phyloP scores from a whole-genome alignment of 805 yeast species.

The Suhomyces tanzawaensis region DNA sequence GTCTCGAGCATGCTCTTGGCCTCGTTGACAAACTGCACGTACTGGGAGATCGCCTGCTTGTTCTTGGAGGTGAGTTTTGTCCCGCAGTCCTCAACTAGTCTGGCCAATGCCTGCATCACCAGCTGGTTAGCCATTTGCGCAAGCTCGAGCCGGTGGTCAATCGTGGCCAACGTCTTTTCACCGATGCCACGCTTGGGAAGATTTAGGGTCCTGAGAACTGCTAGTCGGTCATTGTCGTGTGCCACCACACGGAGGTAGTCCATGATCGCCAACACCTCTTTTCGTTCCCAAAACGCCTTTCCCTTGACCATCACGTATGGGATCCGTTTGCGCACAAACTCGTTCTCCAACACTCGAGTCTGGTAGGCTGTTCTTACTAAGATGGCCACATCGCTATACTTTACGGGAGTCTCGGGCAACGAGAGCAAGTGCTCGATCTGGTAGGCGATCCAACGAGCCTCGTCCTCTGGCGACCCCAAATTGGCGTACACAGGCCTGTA shows the following conservation, averaged over 20 bases:
- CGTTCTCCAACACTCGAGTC: constrained; percentile 63
- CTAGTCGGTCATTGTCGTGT: constrained; percentile 57
- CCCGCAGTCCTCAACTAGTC: constrained; percentile 3
- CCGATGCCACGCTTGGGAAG: constrained; percentile 73
- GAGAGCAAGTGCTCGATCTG: constrained; percentile 51
- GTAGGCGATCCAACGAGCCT: constrained; percentile 56
- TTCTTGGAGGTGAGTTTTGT: constrained; percentile 14
- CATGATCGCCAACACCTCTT: constrained; percentile 61
- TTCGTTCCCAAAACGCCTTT: constrained; percentile 73
- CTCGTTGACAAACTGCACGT: constrained; percentile 24
- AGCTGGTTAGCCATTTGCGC: constrained; percentile 1
- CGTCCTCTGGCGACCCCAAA: constrained; percentile 44
- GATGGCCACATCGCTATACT: constrained; percentile 65
- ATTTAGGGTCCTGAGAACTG: constrained; percentile 56
- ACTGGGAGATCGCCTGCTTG: constrained; percentile 18
- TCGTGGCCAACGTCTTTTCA: constrained; percentile 40
- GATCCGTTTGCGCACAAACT: constrained; percentile 50
- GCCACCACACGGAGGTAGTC: constrained; percentile 64
- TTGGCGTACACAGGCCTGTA: constrained; percentile 48
- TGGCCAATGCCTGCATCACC: constrained; percentile 11
- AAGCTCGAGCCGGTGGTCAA: constrained; percentile 18
- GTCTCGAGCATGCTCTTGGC: constrained; percentile 10
- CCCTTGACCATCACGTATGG: constrained; percentile 75
- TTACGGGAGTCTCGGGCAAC: constrained; percentile 42
- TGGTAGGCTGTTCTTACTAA: constrained; percentile 64